A percentile compares a stretch with the other conserved stretches of the same genome.
Evolutionary conservation across 75 land plant genomes (phyloP).

Genomic region (Ceratopteris richardii): DNA sequence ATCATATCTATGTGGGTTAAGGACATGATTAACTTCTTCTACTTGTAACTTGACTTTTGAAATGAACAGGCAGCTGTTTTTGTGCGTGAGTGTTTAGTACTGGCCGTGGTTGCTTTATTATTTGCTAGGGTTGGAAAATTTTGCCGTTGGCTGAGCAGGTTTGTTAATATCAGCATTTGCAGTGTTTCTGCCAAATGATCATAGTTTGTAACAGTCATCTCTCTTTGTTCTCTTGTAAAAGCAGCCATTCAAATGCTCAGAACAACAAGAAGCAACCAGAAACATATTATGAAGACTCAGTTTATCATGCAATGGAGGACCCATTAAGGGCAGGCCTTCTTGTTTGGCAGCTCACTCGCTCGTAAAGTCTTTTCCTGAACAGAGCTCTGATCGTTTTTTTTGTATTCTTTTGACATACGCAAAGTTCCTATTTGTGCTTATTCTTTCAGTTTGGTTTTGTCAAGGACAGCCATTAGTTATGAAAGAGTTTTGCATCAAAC

Average conservation of each 20-base stretch:
- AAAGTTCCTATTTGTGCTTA: too few relatives aligned
- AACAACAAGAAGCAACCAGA: background rate
- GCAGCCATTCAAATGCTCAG: background rate
- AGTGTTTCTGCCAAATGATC: too few relatives aligned
- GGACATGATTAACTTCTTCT: too few relatives aligned
- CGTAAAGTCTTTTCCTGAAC: background rate
- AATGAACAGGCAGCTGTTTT: slow-evolving; percentile 2
- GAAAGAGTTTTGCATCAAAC: too few relatives aligned
- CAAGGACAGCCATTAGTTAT: too few relatives aligned
- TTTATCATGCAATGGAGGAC: slow-evolving; percentile 2
- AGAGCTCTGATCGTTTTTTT: too few relatives aligned
- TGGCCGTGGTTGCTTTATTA: background rate
- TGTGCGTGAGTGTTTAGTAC: slow-evolving; percentile 7
- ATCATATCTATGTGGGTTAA: too few relatives aligned
- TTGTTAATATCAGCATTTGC: background rate
- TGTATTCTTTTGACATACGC: too few relatives aligned
- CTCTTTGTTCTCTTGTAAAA: background rate
- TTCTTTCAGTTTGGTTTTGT: too few relatives aligned
- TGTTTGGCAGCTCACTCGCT: slow-evolving; percentile 3
- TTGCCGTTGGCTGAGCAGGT: slow-evolving; percentile 10
- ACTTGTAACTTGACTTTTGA: too few relatives aligned
- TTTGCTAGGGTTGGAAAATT: slow-evolving; percentile 6
- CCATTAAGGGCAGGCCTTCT: slow-evolving; percentile 3
- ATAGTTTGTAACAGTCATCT: too few relatives aligned
- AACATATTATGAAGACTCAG: slow-evolving; percentile 2